Conservation (phyloP, 805 yeast species). For the Candida hungchunana region DNA sequence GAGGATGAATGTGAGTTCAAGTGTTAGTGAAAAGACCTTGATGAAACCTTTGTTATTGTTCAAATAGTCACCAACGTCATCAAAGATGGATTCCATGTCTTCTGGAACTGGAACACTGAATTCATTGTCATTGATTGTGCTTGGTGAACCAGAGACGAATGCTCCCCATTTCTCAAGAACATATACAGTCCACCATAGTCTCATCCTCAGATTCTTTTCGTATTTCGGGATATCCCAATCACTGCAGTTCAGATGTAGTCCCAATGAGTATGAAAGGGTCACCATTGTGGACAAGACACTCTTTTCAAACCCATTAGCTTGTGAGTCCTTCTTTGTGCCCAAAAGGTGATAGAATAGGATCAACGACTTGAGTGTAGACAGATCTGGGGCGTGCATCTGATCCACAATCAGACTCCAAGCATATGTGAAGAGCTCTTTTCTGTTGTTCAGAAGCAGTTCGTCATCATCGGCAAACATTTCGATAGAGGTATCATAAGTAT, state of each 20-base stretch:
- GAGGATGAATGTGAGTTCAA: constrained; percentile 9
- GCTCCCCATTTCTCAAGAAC: constrained; percentile 52
- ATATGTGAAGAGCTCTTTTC: constrained; percentile 5
- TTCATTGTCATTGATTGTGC: constrained; percentile 9
- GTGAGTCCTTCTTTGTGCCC: constrained; percentile 13
- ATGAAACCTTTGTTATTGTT: constrained; percentile 5
- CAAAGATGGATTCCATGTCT: constrained; percentile 3
- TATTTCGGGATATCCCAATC: constrained; percentile 12
- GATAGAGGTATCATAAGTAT: constrained; percentile 12
- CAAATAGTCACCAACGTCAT: constrained; percentile 8
- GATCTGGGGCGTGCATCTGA: constrained; percentile 12
- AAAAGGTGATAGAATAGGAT: constrained; percentile 11
- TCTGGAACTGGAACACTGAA: constrained; percentile 6
- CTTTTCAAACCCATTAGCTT: constrained; percentile 12
- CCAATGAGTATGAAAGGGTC: constrained; percentile 8
- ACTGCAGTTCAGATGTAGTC: constrained; percentile 11
- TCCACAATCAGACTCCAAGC: constrained; percentile 8
- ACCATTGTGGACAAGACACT: constrained; percentile 8
- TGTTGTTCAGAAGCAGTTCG: constrained; percentile 4
- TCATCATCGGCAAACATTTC: constrained; percentile 9
- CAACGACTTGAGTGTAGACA: constrained; percentile 10
- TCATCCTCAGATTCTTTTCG: constrained; percentile 38
- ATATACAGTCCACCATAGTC: constrained; percentile 80
- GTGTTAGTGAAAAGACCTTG: constrained; percentile 3
- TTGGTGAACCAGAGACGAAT: constrained; percentile 9